A percentile compares a stretch with the other conserved stretches of the same genome.
Evolutionary conservation across 163 green algal species (phyloP).

Genomic region (Smithsoniella earleae): DNA sequence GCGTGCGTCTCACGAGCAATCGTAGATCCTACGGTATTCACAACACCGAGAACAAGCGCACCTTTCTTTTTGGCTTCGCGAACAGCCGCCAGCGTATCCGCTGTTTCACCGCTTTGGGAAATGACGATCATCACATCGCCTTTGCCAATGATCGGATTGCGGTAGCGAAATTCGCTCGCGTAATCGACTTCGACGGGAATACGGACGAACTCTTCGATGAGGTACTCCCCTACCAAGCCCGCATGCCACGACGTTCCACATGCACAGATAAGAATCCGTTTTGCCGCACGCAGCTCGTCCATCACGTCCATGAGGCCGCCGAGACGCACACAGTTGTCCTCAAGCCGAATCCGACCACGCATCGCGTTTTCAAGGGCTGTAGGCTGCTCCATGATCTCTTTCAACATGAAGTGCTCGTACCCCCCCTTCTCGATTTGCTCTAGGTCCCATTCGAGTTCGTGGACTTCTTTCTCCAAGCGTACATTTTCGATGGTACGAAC

Average conservation of each 20-base stretch:
- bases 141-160: no score
- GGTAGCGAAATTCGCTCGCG: no score
- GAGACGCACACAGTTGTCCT: no score
- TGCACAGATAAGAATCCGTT: constrained; percentile 87
- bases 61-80: constrained; percentile 71
- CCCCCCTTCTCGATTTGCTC: no score
- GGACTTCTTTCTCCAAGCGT: no score
- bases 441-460: no score
- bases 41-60: constrained; percentile 87
- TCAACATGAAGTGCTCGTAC: constrained; percentile 97
- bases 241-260: constrained; percentile 91
- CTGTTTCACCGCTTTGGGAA: constrained; percentile 88
- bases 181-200: no score
- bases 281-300: no score
- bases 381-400: constrained; percentile 91
- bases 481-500: no score
- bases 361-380: constrained; percentile 72
- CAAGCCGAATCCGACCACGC: constrained; percentile 71
- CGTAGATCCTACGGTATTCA: constrained; percentile 90
- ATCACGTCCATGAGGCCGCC: no score
- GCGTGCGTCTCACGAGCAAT: constrained; percentile 83
- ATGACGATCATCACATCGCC: no score
- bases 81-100: constrained; percentile 84
- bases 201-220: constrained; percentile 80
- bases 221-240: constrained; percentile 64